Evolutionary conservation across 2,329 filamentous ascomycete species (phyloP).

Genomic region (Ampelomyces quisqualis): DNA sequence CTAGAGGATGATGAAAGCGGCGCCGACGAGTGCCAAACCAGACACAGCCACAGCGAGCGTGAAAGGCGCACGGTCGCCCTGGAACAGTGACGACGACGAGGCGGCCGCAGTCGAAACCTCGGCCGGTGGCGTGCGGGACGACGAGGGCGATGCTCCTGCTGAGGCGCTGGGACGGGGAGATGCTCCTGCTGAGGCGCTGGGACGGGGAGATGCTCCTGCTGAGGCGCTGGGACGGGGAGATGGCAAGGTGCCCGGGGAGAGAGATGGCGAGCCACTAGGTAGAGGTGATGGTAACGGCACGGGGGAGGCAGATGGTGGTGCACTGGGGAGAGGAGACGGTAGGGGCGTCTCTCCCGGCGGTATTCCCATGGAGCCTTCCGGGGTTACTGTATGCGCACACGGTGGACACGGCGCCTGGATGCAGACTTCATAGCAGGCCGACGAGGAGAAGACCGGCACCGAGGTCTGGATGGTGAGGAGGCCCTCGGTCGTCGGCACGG

Average conservation of each 20-base stretch:
- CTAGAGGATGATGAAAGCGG: slow-evolving; percentile 30
- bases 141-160: neutral
- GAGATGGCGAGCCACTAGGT: too few species aligned
- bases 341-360: neutral
- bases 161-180: neutral
- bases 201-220: neutral
- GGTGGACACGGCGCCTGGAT: slow-evolving; percentile 28
- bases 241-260: too few species aligned
- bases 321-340: neutral
- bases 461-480: slow-evolving; percentile 35
- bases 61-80: slow-evolving; percentile 12
- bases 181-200: neutral
- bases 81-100: slow-evolving; percentile 7
- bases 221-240: neutral
- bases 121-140: slow-evolving; percentile 11
- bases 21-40: slow-evolving; percentile 23
- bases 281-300: too few species aligned
- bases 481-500: slow-evolving; percentile 20
- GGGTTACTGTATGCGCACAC: slow-evolving; percentile 19
- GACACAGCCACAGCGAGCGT: slow-evolving; percentile 23
- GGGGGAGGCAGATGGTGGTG: too few species aligned
- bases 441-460: slow-evolving; percentile 15
- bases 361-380: slow-evolving; percentile 13
- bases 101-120: slow-evolving; percentile 23
- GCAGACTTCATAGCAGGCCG: slow-evolving; percentile 30